A percentile compares a stretch with the other conserved stretches of the same genome.
phyloP scores from a whole-genome alignment of 306 rosid species.

The Notholithocarpus densiflorus region DNA sequence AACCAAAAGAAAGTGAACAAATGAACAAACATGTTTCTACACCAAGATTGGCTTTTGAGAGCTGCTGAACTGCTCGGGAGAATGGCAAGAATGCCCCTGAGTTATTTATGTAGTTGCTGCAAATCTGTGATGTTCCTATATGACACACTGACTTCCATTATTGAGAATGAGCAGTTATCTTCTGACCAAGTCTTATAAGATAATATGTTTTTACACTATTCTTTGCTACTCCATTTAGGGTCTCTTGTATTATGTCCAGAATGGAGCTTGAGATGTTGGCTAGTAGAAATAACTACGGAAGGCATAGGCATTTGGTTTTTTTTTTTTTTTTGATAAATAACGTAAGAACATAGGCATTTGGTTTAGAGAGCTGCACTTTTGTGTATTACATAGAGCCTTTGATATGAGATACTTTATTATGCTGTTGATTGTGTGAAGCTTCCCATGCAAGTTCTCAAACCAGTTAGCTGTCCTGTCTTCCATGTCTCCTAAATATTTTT shows the following conservation, averaged over 20 bases:
- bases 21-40: background rate
- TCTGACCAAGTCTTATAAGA: background rate
- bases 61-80: background rate
- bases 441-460: background rate
- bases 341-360: background rate
- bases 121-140: background rate
- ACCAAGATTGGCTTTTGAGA: background rate
- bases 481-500: no score
- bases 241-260: background rate
- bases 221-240: background rate
- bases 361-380: background rate
- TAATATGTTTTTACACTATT: background rate
- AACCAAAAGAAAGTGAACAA: background rate
- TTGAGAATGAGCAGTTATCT: background rate
- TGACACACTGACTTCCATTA: background rate
- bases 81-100: background rate
- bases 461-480: no score
- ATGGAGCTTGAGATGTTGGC: background rate
- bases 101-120: background rate
- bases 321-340: no score
- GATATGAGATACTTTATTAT: background rate
- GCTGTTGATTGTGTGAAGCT: background rate
- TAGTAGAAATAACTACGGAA: background rate
- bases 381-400: background rate
- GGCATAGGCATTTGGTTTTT: background rate